These are phyloP conservation scores for Neofusicoccum kwambonambiense DNA, from an alignment of 2,329 filamentous ascomycete genomes.

Conservation along the genomic window DNA sequence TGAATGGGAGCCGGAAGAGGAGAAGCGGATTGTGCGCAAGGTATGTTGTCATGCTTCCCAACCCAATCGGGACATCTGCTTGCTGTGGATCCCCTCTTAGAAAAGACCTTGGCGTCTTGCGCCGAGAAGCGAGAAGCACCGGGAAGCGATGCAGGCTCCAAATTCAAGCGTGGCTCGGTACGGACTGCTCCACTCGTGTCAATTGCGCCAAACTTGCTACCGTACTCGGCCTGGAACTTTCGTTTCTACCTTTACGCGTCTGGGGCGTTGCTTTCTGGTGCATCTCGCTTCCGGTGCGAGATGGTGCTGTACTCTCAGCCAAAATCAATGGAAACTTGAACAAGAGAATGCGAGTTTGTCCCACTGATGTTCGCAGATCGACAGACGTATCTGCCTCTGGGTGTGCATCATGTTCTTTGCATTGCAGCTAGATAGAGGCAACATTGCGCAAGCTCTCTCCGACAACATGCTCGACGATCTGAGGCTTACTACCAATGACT, in stretches of 20 bases:
- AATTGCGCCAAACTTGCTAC: no score
- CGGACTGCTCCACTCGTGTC: neutral
- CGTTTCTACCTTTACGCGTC: neutral
- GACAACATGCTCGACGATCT: constrained; percentile 37
- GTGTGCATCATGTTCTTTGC: constrained; percentile 57
- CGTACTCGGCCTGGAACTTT: no score
- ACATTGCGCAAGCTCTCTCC: constrained; percentile 40
- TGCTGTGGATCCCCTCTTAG: neutral
- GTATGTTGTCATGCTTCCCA: constrained; percentile 32
- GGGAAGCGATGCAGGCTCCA: neutral
- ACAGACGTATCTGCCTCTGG: constrained; percentile 52
- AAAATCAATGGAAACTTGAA: no score
- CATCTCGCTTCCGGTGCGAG: neutral
- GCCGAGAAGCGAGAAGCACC: neutral
- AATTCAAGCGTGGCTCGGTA: neutral
- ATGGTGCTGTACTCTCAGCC: neutral
- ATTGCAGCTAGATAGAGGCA: constrained; percentile 51
- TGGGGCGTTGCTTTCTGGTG: neutral
- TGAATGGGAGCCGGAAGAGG: constrained; percentile 57
- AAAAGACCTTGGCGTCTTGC: neutral
- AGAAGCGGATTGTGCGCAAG: constrained; percentile 55
- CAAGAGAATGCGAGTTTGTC: neutral
- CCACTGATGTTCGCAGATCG: constrained; percentile 39
- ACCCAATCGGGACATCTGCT: no score
- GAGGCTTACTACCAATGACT: constrained; percentile 36